A percentile compares a stretch with the other conserved stretches of the same genome.
Evolutionary conservation across 768 basidiomycete species (phyloP).

Genomic region (Leucosporidium creatinivorum): DNA sequence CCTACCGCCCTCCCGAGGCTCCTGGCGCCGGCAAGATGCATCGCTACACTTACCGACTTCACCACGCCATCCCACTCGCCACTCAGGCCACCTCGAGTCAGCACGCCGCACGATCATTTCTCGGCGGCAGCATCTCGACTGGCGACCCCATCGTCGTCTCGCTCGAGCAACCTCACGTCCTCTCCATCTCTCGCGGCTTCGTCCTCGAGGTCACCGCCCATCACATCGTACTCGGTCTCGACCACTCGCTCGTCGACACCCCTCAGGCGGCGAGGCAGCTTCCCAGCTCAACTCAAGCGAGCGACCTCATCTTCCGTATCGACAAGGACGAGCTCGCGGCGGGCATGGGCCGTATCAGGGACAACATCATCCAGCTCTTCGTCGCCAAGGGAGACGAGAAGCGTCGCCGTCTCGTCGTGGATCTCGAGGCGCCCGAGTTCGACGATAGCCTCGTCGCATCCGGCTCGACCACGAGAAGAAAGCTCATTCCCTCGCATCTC

Average conservation of each 20-base stretch:
- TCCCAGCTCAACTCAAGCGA: conserved; percentile 23
- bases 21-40: conserved; percentile 52
- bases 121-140: conserved; percentile 67
- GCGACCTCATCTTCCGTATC: conserved; percentile 59
- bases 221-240: conserved; percentile 68
- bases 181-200: conserved; percentile 76
- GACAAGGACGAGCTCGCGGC: conserved; percentile 87
- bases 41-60: conserved; percentile 69
- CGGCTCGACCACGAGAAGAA: not conserved
- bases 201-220: conserved; percentile 62
- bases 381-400: conserved; percentile 63
- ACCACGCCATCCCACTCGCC: not conserved
- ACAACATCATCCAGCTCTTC: conserved; percentile 84
- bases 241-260: conserved; percentile 49
- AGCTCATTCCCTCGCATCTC: conserved; percentile 46
- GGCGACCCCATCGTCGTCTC: conserved; percentile 84
- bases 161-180: conserved; percentile 66
- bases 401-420: conserved; percentile 69
- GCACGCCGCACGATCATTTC: conserved; percentile 45
- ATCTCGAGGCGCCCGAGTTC: conserved; percentile 65
- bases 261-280: conserved; percentile 37
- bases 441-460: conserved; percentile 37
- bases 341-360: conserved; percentile 79
- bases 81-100: conserved; percentile 24
- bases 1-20: not conserved